These are phyloP conservation scores for Nemania sp. DNA, from an alignment of 2,329 filamentous ascomycete species.

Conservation along the genomic window DNA sequence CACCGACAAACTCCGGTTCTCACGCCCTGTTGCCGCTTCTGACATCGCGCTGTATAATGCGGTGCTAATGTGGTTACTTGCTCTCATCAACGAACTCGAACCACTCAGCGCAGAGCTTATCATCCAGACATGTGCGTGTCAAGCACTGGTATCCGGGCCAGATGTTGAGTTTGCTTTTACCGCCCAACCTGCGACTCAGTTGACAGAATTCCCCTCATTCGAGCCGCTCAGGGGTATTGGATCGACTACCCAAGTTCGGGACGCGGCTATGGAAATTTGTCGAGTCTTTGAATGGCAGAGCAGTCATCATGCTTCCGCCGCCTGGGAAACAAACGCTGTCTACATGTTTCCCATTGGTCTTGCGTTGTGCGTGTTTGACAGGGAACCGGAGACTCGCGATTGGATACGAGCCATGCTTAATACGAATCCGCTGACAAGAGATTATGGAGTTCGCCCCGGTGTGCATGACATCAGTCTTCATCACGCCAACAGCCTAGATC, in stretches of 20 bases:
- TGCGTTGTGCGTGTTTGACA: slow-evolving; percentile 8
- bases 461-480: neutral
- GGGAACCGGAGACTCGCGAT: neutral
- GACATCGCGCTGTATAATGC: slow-evolving; percentile 9
- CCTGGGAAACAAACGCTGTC: slow-evolving; percentile 6
- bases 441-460: neutral
- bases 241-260: neutral
- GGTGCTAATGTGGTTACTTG: slow-evolving; percentile 9
- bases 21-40: neutral
- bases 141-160: slow-evolving; percentile 1
- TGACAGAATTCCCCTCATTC: neutral
- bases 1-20: slow-evolving; percentile 1
- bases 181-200: neutral
- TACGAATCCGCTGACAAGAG: slow-evolving; percentile 1
- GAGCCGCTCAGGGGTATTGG: neutral
- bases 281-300: slow-evolving; percentile 11
- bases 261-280: slow-evolving; percentile 3
- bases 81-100: slow-evolving; percentile 2
- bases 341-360: slow-evolving; percentile 11
- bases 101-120: neutral
- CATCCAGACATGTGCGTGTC: neutral
- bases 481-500: neutral
- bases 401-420: slow-evolving; percentile 8
- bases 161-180: neutral
- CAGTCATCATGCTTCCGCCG: neutral